These are phyloP conservation scores for Aspergillus nidulans DNA, from an alignment of 495 filamentous ascomycete species.

Conservation along the genomic window DNA sequence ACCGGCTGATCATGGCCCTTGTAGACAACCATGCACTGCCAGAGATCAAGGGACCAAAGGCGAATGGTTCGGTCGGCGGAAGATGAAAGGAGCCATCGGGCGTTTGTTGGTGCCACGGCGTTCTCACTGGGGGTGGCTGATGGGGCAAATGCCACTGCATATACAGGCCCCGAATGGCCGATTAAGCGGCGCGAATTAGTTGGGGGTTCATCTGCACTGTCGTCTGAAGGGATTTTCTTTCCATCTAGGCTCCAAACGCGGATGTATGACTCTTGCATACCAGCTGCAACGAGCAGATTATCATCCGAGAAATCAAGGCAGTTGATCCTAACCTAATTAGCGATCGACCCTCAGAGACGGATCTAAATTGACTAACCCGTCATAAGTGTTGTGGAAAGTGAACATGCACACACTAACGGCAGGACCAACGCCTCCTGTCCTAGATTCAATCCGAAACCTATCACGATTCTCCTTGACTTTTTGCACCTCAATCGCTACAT, in stretches of 20 bases:
- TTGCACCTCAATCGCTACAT: conserved; percentile 89
- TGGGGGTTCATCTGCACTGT: conserved; percentile 40
- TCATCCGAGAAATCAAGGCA: conserved; percentile 94
- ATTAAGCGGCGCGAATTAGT: conserved; percentile 77
- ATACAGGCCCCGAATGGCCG: conserved; percentile 86
- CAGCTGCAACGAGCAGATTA: conserved; percentile 74
- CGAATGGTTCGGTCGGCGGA: conserved; percentile 84
- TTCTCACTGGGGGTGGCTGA: conserved; percentile 53
- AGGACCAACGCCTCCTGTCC: conserved; percentile 74
- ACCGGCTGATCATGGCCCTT: conserved; percentile 85
- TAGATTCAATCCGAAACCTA: conserved; percentile 74
- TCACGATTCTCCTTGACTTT: conserved; percentile 93
- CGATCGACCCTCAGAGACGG: neutral
- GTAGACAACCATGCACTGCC: conserved; percentile 86
- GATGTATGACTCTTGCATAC: conserved; percentile 90
- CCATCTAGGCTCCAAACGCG: conserved; percentile 88
- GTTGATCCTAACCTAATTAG: conserved; percentile 60
- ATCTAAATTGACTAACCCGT: conserved; percentile 56
- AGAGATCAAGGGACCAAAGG: conserved; percentile 88
- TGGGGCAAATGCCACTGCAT: conserved; percentile 85
- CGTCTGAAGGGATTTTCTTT: conserved; percentile 52
- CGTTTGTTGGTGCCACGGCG: conserved; percentile 51
- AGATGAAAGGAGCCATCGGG: conserved; percentile 75
- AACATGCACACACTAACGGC: conserved; percentile 88
- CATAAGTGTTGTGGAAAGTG: conserved; percentile 93